Base-by-base conservation (phyloP, 805 yeast species). In the Huiozyma naganishii region DNA sequence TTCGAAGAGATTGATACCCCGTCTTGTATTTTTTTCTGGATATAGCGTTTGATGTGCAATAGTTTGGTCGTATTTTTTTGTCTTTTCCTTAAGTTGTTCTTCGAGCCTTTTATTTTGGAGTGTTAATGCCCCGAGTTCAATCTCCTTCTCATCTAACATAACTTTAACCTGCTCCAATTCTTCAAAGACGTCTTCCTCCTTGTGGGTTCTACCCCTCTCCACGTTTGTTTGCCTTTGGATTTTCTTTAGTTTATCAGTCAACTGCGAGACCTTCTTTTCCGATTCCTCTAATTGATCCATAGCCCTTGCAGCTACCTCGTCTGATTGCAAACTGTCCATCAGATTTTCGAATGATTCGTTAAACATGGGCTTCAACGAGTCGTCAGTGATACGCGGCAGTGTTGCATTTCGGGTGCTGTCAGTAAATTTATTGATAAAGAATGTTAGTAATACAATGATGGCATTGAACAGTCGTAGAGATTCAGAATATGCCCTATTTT, bases 241-340 rank as follows among this genome's bases (percentile, higher is more conserved):
- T 12, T 29, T 7, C 3, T 30, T 30, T 10, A 41, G 13, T 36
- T 41, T 29, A 9, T 9, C 11, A 29, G 29, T 41, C 27, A 41
- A 36, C 77, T 45, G 78, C 62, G 53, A 72, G 77, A 35, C 71
- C 71, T 5, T 74, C 70, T 33, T 59, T 62, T 50, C 66, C 55
- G 37, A 66, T 60, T 30, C 77, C 68, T 38, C 70, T 75, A 53
- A 72, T 71, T 33, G 79, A 70, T 43, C 75, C 87, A 68, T 72
- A 48, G 95, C 94, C 47, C 83, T 72, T 42, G 79, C 70, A 9
- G 95, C 95, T 64, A 81, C 80, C 43, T 86, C 95, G 59, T 90
- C 96, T 0, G 95, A 84, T 51, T 80, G 79, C 55, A 89, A 70
- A 28, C 83, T 73, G 37, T 86, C 79, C 46, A 77, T 70, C 39